Percentiles rank a stretch among this genome's conserved stretches.
These are phyloP conservation scores for Triticum aestivum DNA, from an alignment of 176 grass and related monocot genomes.

Conservation along the genomic window DNA sequence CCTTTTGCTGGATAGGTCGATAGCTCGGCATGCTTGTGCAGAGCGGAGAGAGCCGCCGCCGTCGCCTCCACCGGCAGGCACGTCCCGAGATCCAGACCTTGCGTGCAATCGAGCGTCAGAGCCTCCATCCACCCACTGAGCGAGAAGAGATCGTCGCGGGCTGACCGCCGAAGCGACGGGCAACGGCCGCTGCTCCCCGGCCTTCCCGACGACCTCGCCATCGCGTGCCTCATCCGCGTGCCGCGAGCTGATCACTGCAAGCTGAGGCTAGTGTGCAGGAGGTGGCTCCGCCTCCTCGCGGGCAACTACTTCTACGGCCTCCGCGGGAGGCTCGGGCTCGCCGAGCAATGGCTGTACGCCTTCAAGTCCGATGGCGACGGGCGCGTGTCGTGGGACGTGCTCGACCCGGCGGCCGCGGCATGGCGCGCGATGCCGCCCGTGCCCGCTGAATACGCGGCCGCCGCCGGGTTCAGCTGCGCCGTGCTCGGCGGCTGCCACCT, in stretches of 20 bases:
- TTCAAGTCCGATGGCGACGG: conserved; percentile 56
- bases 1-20: conserved; percentile 54
- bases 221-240: conserved; percentile 71
- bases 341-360: conserved; percentile 74
- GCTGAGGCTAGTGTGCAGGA: conserved; percentile 64
- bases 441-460: conserved; percentile 58
- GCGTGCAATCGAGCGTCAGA: conserved; percentile 50
- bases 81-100: conserved; percentile 40
- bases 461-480: conserved; percentile 65
- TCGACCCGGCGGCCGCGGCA: conserved; percentile 43
- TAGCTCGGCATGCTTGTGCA: conserved; percentile 64
- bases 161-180: conserved; percentile 14
- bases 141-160: conserved; percentile 23
- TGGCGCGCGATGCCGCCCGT: conserved; percentile 71
- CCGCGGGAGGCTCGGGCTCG: conserved; percentile 50
- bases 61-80: conserved; percentile 31
- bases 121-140: conserved; percentile 76
- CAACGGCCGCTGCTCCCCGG: conserved; percentile 60
- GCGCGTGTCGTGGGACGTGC: conserved; percentile 54
- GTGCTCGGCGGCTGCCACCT: conserved; percentile 74
- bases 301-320: conserved; percentile 87
- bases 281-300: conserved; percentile 65
- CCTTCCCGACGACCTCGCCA: conserved; percentile 74
- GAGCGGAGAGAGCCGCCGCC: conserved; percentile 46
- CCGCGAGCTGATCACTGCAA: conserved; percentile 58